Percentiles rank a stretch among this genome's conserved stretches.
Evolutionary conservation across 2,329 filamentous ascomycete species (phyloP).

Genomic region (Phyllosticta ampelicida): DNA sequence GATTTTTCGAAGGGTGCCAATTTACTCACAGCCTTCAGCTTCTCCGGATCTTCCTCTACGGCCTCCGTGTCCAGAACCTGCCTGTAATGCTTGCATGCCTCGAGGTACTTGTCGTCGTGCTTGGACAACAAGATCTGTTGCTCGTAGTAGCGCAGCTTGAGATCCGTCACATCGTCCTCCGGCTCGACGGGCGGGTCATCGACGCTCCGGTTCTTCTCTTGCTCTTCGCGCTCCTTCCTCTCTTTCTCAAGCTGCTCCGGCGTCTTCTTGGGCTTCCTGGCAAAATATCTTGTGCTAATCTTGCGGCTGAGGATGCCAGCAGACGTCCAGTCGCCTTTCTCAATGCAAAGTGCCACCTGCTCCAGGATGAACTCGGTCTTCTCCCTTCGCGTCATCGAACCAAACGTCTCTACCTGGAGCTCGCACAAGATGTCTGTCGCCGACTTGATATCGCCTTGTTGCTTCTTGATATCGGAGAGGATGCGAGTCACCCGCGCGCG

Average conservation of each 20-base stretch:
- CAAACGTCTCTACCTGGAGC: constrained; percentile 96
- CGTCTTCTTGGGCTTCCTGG: constrained; percentile 83
- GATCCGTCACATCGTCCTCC: constrained; percentile 84
- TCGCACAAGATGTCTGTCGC: constrained; percentile 93
- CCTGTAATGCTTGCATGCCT: constrained; percentile 95
- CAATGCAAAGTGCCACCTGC: constrained; percentile 88
- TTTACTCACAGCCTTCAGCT: constrained; percentile 63
- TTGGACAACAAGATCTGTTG: constrained; percentile 94
- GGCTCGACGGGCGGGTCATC: constrained; percentile 66
- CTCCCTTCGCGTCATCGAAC: constrained; percentile 91
- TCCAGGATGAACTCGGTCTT: constrained; percentile 98
- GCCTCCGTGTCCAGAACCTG: constrained; percentile 94
- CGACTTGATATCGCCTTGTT: constrained; percentile 81
- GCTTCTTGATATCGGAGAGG: constrained; percentile 93
- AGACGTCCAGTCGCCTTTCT: constrained; percentile 92
- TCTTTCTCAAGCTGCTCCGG: constrained; percentile 84
- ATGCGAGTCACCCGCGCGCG: constrained; percentile 90
- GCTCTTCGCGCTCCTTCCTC: constrained; percentile 72
- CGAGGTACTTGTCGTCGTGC: constrained; percentile 94
- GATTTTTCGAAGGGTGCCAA: background rate
- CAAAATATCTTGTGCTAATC: constrained; percentile 89
- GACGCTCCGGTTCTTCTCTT: constrained; percentile 68
- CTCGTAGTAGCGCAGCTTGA: constrained; percentile 94
- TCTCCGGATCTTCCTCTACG: constrained; percentile 77
- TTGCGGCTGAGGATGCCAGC: constrained; percentile 88